phyloP scores from a whole-genome alignment of 176 grass and related monocot species.

The Areca catechu region DNA sequence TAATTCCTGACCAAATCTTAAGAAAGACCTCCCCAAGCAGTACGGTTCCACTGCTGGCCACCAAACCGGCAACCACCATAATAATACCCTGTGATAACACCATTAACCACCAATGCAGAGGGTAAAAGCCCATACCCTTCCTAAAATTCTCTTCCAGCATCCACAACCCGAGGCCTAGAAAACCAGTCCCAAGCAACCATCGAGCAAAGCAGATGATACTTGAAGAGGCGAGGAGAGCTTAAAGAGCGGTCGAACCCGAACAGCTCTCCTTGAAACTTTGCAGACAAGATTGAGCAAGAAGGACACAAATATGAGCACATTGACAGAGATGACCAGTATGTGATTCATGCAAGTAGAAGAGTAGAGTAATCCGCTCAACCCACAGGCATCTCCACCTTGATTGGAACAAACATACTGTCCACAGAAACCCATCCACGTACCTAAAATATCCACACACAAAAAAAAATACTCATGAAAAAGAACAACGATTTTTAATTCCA shows the following conservation, averaged over 20 bases:
- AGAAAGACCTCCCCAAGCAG: constrained; percentile 22
- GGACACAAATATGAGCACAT: constrained; percentile 9
- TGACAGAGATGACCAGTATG: constrained; percentile 18
- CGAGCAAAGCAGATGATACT: constrained; percentile 21
- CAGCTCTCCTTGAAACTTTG: constrained; percentile 24
- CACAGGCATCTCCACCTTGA: constrained; percentile 19
- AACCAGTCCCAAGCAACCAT: constrained; percentile 38
- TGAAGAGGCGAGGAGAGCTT: constrained; percentile 19
- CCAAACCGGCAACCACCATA: constrained; percentile 23
- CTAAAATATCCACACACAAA: constrained; percentile 11
- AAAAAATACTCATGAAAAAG: background rate
- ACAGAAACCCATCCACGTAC: constrained; percentile 33
- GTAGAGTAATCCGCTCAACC: constrained; percentile 19
- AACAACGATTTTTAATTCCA: background rate
- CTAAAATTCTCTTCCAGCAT: constrained; percentile 36
- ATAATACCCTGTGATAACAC: constrained; percentile 36
- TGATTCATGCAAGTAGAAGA: constrained; percentile 76
- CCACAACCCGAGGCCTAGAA: constrained; percentile 36
- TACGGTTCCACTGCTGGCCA: constrained; percentile 24
- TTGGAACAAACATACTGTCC: constrained; percentile 25
- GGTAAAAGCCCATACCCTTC: constrained; percentile 9
- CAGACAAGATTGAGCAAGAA: constrained; percentile 35
- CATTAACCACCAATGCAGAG: constrained; percentile 43
- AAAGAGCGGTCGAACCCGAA: constrained; percentile 9
- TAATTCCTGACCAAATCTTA: constrained; percentile 21